Evolutionary conservation across 225 moss, liverwort and hornwort genomes (phyloP).

Genomic region (Marchantia paleacea): DNA sequence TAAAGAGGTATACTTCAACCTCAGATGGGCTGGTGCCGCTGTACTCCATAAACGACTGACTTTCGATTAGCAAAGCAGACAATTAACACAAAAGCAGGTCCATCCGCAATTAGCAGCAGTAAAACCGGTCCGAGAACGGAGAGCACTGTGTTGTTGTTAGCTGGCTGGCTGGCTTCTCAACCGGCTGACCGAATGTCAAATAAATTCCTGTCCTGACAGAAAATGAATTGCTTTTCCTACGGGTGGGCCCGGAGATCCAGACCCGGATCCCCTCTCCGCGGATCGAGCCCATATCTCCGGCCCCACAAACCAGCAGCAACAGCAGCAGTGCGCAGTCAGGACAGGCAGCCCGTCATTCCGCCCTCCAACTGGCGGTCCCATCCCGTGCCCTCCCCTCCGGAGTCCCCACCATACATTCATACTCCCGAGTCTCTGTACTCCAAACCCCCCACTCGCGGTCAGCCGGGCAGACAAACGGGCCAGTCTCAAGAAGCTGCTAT

Average conservation of each 20-base stretch:
- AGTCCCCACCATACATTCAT: too few species aligned
- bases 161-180: neutral
- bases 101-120: neutral
- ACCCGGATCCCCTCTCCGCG: neutral
- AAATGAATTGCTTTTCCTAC: neutral
- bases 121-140: neutral
- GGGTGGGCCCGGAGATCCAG: slow-evolving; percentile 16
- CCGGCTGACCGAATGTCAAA: neutral
- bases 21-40: too few species aligned
- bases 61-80: too few species aligned
- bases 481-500: neutral
- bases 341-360: neutral
- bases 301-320: neutral
- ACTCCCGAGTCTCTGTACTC: too few species aligned
- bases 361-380: neutral
- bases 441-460: neutral
- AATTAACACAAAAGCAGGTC: too few species aligned
- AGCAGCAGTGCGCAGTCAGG: neutral
- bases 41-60: too few species aligned
- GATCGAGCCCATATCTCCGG: slow-evolving; percentile 13
- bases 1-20: too few species aligned
- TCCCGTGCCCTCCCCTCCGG: neutral
- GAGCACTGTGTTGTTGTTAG: neutral
- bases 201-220: slow-evolving; percentile 3
- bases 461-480: too few species aligned